Conservation (phyloP, 1,139 yeast species). For the Saccharomyces hybrid region DNA sequence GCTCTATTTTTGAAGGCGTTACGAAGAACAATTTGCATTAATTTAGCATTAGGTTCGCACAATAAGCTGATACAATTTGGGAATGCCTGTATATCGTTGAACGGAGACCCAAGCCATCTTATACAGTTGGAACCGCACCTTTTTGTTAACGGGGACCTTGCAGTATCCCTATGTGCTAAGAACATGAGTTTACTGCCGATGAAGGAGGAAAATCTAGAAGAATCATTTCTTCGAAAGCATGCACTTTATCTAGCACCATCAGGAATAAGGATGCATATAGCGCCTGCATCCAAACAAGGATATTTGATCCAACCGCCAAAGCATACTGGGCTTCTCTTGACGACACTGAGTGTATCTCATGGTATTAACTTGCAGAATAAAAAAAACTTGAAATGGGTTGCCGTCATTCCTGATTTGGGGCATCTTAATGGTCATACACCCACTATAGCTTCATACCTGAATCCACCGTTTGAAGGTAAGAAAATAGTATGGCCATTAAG, state of each 20-base stretch:
- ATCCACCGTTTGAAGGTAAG: conserved; percentile 47
- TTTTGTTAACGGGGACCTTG: conserved; percentile 47
- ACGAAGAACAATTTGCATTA: conserved; percentile 46
- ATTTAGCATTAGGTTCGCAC: conserved; percentile 34
- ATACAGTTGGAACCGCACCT: conserved; percentile 52
- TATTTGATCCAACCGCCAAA: conserved; percentile 47
- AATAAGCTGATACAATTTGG: conserved; percentile 46
- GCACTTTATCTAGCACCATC: conserved; percentile 67
- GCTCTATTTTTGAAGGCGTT: conserved; percentile 56
- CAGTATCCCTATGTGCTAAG: conserved; percentile 33
- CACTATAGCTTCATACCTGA: conserved; percentile 47
- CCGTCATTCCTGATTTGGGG: conserved; percentile 56
- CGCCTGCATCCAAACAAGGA: conserved; percentile 15
- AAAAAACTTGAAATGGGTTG: conserved; percentile 46
- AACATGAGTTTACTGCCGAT: conserved; percentile 26
- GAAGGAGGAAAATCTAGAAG: conserved; percentile 16
- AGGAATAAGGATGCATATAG: conserved; percentile 60
- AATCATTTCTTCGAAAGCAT: conserved; percentile 30
- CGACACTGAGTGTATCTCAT: conserved; percentile 46
- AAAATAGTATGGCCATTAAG: conserved; percentile 66
- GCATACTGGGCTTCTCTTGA: conserved; percentile 42
- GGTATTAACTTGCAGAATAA: conserved; percentile 39
- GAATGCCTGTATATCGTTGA: conserved; percentile 39
- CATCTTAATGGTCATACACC: conserved; percentile 67
- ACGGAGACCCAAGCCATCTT: conserved; percentile 22